A percentile compares a stretch with the other conserved stretches of the same genome.
phyloP scores from a whole-genome alignment of 2,329 filamentous ascomycete species.

The Paecilomyces variotii region DNA sequence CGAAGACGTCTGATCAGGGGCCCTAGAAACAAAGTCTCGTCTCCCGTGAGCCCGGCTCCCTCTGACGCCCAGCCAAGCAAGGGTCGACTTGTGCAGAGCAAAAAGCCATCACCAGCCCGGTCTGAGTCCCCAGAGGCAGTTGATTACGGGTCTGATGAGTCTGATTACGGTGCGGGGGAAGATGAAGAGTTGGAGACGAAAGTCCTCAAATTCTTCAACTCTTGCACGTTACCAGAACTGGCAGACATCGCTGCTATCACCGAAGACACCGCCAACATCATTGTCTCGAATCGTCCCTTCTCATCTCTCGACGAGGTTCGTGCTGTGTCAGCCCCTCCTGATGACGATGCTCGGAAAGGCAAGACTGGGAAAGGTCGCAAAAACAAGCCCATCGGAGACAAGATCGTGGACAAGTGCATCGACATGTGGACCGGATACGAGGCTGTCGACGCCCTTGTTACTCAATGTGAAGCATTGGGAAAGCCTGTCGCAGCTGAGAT shows the following conservation, averaged over 20 bases:
- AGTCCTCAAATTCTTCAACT: constrained; percentile 77
- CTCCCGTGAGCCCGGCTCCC: constrained; percentile 14
- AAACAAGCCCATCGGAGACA: constrained; percentile 53
- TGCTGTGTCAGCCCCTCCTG: constrained; percentile 46
- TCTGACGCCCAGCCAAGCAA: constrained; percentile 20
- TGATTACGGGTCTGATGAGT: constrained; percentile 40
- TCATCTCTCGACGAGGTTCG: constrained; percentile 56
- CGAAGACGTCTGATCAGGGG: constrained; percentile 33
- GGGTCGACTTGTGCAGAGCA: constrained; percentile 43
- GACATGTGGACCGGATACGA: constrained; percentile 74
- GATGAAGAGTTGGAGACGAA: constrained; percentile 42
- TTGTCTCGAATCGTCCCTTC: constrained; percentile 73
- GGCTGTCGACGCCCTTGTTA: constrained; percentile 74
- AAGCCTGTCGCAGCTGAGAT: constrained; percentile 58
- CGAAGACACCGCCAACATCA: constrained; percentile 57
- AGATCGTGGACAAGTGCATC: constrained; percentile 57
- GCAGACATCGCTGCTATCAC: constrained; percentile 73
- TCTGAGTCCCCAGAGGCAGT: constrained; percentile 27
- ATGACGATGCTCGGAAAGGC: constrained; percentile 28
- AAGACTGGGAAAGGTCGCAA: constrained; percentile 46
- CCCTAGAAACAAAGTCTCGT: constrained; percentile 20
- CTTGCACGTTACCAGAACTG: constrained; percentile 65
- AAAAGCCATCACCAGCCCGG: constrained; percentile 29
- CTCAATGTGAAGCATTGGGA: constrained; percentile 65
- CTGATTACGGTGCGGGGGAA: constrained; percentile 33